Evolutionary conservation across 768 basidiomycete species (phyloP).

Genomic region (Macrolepiota fuliginosa): DNA sequence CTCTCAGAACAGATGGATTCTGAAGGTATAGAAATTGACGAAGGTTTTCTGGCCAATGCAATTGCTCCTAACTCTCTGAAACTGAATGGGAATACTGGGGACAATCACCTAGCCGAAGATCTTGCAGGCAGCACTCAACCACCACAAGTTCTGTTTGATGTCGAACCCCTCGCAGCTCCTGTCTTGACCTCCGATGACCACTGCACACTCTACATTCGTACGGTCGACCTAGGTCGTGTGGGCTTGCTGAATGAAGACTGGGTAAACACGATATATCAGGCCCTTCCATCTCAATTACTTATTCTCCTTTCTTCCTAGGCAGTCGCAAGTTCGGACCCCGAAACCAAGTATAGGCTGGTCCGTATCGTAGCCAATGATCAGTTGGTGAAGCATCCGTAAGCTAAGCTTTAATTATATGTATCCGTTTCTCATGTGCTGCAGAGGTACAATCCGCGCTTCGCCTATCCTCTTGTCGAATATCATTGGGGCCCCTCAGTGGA

Average conservation of each 20-base stretch:
- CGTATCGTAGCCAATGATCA: conserved; percentile 54
- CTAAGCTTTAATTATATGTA: not conserved
- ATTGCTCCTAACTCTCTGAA: conserved; percentile 17
- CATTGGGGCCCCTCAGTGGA: conserved; percentile 26
- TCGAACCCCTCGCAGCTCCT: conserved; percentile 29
- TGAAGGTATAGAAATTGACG: conserved; percentile 66
- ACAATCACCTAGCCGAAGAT: not conserved
- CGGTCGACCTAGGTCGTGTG: conserved; percentile 60
- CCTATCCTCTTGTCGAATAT: conserved; percentile 58
- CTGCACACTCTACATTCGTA: conserved; percentile 57
- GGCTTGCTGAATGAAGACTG: conserved; percentile 77
- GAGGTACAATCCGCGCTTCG: conserved; percentile 39
- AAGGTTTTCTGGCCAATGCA: conserved; percentile 64
- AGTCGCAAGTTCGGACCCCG: conserved; percentile 37
- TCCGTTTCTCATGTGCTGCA: conserved; percentile 19
- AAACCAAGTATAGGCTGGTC: conserved; percentile 46
- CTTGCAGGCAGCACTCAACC: conserved; percentile 4
- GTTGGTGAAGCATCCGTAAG: conserved; percentile 35
- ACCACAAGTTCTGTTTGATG: conserved; percentile 20
- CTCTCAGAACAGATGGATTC: conserved; percentile 21
- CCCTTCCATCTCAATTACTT: conserved; percentile 8
- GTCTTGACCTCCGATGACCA: conserved; percentile 42
- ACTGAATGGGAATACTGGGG: not conserved
- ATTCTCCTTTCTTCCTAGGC: conserved; percentile 37
- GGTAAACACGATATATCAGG: conserved; percentile 39